phyloP scores from a whole-genome alignment of 345 rosid genomes.

The Cardamine resedifolia region DNA sequence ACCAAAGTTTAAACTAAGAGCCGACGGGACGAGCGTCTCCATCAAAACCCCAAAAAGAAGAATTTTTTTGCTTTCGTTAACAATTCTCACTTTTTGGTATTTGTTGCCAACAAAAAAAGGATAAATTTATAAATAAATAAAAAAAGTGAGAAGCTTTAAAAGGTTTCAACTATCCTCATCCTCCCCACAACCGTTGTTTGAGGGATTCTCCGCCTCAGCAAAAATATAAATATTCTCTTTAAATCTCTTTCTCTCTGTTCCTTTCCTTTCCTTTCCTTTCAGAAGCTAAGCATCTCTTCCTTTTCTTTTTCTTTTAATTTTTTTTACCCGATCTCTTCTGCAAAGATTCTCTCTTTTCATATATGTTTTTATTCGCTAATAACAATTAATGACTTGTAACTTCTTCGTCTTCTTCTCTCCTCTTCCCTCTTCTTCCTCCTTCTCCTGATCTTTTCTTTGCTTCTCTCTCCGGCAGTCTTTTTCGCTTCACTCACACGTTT shows the following conservation, averaged over 20 bases:
- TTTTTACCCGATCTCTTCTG: conserved; percentile 42
- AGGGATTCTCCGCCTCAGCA: conserved; percentile 52
- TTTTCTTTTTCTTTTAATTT: conserved; percentile 38
- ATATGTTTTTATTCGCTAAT: conserved; percentile 29
- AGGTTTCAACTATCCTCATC: conserved; percentile 35
- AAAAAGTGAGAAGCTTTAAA: conserved; percentile 24
- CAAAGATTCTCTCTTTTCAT: conserved; percentile 48
- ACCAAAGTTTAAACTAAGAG: background rate
- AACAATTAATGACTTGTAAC: conserved; percentile 25
- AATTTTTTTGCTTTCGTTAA: conserved; percentile 13
- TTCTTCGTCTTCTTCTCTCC: conserved; percentile 26
- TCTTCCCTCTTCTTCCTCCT: conserved; percentile 21
- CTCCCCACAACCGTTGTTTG: conserved; percentile 39
- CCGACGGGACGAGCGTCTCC: conserved; percentile 25
- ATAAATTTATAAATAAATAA: background rate
- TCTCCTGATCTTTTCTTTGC: conserved; percentile 20
- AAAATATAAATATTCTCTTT: conserved; percentile 33
- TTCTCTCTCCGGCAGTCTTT: conserved; percentile 42
- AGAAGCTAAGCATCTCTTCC: conserved; percentile 79
- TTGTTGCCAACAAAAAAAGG: conserved; percentile 7
- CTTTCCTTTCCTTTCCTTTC: conserved; percentile 57
- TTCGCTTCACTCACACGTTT: conserved; percentile 41
- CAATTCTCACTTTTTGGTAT: conserved; percentile 28
- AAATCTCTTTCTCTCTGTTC: conserved; percentile 44
- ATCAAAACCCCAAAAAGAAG: conserved; percentile 31